Evolutionary conservation across 169 alveolate species (phyloP), one percentile per base, ranked within the genome.

Genomic region (Eimeria sp.): DNA sequence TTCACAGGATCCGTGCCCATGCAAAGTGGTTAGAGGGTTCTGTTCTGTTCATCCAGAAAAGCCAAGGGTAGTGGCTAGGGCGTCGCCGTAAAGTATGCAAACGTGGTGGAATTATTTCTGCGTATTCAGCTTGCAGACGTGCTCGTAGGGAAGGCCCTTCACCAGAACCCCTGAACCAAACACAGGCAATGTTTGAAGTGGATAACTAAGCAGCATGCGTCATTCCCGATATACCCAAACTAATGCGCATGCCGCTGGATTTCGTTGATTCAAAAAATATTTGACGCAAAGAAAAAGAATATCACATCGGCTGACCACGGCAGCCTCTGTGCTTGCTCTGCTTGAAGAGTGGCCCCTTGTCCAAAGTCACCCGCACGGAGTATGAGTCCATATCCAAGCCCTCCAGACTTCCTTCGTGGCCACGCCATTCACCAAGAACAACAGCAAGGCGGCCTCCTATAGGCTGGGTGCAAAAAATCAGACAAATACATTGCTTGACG

Each of bases 71-170:
- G 83, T 4, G 57, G 34, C 57, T 34, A 73, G 30, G 18, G n/a
- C n/a, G 47, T 78, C 88, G 47, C 6, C 83, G 30, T 73, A 13
- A 16, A 4, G 30, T 25, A 49, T 54, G 88, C 88, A 22, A 47
- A 51, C 20, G 22, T 76, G 25, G 4, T 51, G 11, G 67, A 49
- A 4, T 63, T 34, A 87, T 51, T 87, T 63, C 54, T 70, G 72
- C n/a, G 6, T 25, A 14, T 49, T 27, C 54, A 92, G 84, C 63
- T 78, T 75, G 95, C 96, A 95, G 49, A 95, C 78, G 88, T 95
- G 92, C 84, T 95, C 96, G 78, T 95, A 95, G 20, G 94, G 96
- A 84, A 95, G 86, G 49, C 91, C 92, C 65, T 73, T 61, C 73
- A 86, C 92, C 5, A 76, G 86, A 30, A 93, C 75, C 34, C 80